Conservation (phyloP, 1,284 basidiomycete genomes). For the Cryptococcus sp. region DNA sequence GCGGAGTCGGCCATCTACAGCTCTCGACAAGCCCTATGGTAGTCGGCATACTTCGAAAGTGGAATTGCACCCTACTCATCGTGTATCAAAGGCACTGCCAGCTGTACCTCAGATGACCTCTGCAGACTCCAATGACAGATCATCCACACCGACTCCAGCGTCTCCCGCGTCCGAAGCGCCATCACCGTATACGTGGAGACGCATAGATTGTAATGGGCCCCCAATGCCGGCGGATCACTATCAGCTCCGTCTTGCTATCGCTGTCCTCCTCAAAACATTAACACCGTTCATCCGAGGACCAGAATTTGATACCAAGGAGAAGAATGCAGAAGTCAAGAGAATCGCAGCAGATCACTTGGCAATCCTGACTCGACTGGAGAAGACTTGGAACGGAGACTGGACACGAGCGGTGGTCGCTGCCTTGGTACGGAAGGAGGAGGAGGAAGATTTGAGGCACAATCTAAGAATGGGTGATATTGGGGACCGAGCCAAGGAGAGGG, state of each 20-base stretch:
- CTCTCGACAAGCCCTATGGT: too few species aligned
- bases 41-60: too few species aligned
- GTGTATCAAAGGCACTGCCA: too few species aligned
- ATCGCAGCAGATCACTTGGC: constrained; percentile 66
- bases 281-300: constrained; percentile 28
- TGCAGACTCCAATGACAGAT: too few species aligned
- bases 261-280: constrained; percentile 38
- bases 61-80: too few species aligned
- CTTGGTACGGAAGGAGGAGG: constrained; percentile 2
- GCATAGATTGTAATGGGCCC: too few species aligned
- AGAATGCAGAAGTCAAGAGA: constrained; percentile 40
- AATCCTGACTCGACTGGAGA: constrained; percentile 61
- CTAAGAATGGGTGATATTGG: constrained; percentile 50
- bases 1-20: too few species aligned
- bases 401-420: constrained; percentile 22
- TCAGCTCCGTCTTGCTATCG: constrained; percentile 36
- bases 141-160: too few species aligned
- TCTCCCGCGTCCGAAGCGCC: too few species aligned
- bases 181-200: too few species aligned
- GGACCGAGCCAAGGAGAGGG: constrained; percentile 63
- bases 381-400: constrained; percentile 63
- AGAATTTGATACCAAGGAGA: constrained; percentile 23
- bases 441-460: constrained; percentile 9
- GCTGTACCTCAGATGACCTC: too few species aligned
- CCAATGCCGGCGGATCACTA: too few species aligned